Evolutionary conservation across 164 flowering plant genomes (phyloP), one percentile per base, ranked within the genome.

Genomic region (Protea cynaroides): DNA sequence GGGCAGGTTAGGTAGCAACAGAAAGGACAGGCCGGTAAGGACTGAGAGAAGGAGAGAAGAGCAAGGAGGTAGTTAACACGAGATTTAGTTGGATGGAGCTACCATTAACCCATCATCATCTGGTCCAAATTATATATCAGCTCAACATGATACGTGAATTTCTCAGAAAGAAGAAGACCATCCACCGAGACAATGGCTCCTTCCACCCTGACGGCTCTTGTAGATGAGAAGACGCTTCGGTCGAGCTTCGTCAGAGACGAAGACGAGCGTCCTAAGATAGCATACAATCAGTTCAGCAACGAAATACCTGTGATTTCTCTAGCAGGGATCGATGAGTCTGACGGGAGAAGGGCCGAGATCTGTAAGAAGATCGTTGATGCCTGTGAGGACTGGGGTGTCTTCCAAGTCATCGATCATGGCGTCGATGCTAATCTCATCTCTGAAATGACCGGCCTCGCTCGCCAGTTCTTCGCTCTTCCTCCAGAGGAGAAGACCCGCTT

Each of bases 361-460:
- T 44, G 70, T 21, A 10, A 43, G 53, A 61, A 55, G 17, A 67
- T 67, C 19, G 70, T 67, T 22, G 40, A 51, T 6, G 70, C 65
- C 1, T 61, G 64, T 36, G 65, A 67, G 46, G 58, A 67, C 24
- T 67, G 65, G 65, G 70, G 70, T 18, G 40, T 67, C 9, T 67
- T 67, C 56, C 70, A 67, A 50, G 70, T 67, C 7, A 40, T 67
- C 19, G 70, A 61, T 61, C 70, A 67, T 43, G 64, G 65, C 21
- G 59, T 67, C 43, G 65, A 60, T 38, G 38, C 50, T 44, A 34
- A 15, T 8, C 53, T 67, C 43, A 47, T 67, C 6, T 34, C 51
- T 15, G 65, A 61, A 0, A 67, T 67, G 70, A 51, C 49, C 7
- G 17, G 65, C 6, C 55, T 67, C 17, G 59, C 70, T 23, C 19